Percentiles rank a stretch among this genome's conserved stretches.
Evolutionary conservation across 1,139 yeast genomes (phyloP).

Genomic region (Saccharomyces hybrid): DNA sequence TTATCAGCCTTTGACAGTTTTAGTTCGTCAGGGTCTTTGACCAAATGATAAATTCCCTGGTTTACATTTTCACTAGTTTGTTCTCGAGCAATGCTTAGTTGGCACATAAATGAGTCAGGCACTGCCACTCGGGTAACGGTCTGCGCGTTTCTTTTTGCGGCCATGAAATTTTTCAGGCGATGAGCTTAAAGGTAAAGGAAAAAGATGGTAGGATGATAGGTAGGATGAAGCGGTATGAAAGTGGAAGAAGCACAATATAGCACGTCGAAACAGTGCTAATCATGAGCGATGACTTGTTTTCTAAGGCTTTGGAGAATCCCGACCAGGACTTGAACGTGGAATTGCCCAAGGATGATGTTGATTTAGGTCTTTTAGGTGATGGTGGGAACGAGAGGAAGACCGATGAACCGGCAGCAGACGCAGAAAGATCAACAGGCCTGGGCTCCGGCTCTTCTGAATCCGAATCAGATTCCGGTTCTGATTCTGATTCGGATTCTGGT

Average conservation of each 20-base stretch:
- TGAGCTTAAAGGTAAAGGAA: conserved; percentile 3
- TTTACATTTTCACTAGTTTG: no score
- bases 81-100: no score
- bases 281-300: conserved; percentile 22
- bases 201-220: background rate
- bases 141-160: background rate
- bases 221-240: background rate
- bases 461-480: conserved; percentile 5
- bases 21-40: background rate
- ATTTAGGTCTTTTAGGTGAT: conserved; percentile 5
- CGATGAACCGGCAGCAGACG: conserved; percentile 2
- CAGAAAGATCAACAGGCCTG: background rate
- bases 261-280: background rate
- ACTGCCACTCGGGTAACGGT: background rate
- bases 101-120: background rate
- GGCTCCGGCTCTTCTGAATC: background rate
- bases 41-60: no score
- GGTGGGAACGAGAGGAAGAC: background rate
- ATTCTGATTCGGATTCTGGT: conserved; percentile 9
- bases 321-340: conserved; percentile 8
- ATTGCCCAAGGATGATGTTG: conserved; percentile 16
- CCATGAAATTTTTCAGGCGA: conserved; percentile 5
- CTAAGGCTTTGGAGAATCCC: conserved; percentile 21
- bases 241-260: background rate
- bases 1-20: background rate